Conservation (phyloP, 371 early-diverging fungal genomes). For the Mucor lusitanicus region DNA sequence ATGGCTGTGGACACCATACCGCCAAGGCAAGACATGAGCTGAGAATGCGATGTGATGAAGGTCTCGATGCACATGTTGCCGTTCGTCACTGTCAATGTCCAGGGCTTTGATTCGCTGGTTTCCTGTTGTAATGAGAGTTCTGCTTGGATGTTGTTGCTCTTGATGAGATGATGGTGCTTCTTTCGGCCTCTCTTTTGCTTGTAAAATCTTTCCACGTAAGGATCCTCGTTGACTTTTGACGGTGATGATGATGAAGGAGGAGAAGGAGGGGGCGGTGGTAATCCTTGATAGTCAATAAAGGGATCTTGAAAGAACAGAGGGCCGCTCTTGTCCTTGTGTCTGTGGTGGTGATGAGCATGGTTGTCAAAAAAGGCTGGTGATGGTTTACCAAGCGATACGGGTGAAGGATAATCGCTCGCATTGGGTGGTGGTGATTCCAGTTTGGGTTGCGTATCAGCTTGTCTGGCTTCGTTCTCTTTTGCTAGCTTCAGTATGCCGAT, state of each 20-base stretch:
- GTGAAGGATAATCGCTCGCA: constrained; percentile 21
- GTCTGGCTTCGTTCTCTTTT: neutral
- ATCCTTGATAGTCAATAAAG: neutral
- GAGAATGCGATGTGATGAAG: constrained; percentile 29
- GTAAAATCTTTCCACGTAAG: neutral
- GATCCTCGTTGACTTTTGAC: neutral
- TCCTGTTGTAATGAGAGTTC: neutral
- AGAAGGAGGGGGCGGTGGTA: neutral
- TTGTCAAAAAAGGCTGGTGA: neutral
- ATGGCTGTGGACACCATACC: constrained; percentile 23
- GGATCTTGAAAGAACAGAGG: neutral
- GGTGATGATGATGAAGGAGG: neutral
- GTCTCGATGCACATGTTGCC: constrained; percentile 35
- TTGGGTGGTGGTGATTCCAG: neutral
- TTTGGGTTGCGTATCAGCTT: neutral
- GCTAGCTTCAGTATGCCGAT: constrained; percentile 8
- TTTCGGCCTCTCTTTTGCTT: neutral
- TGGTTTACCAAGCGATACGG: constrained; percentile 2
- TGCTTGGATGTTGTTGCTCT: constrained; percentile 4
- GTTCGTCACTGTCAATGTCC: constrained; percentile 36
- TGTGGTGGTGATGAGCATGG: neutral
- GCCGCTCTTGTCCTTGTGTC: neutral
- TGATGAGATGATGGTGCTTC: neutral
- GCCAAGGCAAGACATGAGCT: constrained; percentile 25
- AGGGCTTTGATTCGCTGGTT: constrained; percentile 7